Evolutionary conservation across 1,284 basidiomycete species (phyloP).

Genomic region (Tausonia pullulans): DNA sequence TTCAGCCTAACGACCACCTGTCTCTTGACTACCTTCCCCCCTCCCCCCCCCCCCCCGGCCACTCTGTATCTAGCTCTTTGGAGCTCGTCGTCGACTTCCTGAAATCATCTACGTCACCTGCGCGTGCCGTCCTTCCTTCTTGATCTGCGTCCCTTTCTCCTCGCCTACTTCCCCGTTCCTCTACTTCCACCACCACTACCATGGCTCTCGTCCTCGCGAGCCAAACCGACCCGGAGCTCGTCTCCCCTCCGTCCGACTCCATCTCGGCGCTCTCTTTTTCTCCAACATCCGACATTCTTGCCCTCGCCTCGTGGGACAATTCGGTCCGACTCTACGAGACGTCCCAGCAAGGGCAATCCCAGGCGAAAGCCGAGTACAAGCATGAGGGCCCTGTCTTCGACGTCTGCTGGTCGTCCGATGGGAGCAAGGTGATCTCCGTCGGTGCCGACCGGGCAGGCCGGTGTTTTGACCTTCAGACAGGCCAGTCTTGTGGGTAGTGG

Average conservation of each 20-base stretch:
- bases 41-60: too few relatives aligned
- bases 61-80: too few relatives aligned
- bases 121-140: not conserved
- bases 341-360: constrained; percentile 40
- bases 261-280: constrained; percentile 57
- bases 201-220: constrained; percentile 5
- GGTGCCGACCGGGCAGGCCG: constrained; percentile 74
- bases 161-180: not conserved
- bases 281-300: constrained; percentile 57
- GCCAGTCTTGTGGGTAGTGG: constrained; percentile 27
- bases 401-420: constrained; percentile 74
- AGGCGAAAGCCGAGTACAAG: constrained; percentile 69
- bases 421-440: constrained; percentile 66
- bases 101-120: too few relatives aligned
- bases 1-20: too few relatives aligned
- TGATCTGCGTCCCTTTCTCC: too few relatives aligned
- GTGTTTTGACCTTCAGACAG: constrained; percentile 68
- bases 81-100: too few relatives aligned
- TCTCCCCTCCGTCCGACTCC: constrained; percentile 58
- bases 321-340: constrained; percentile 52
- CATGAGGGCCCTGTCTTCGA: constrained; percentile 73
- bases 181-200: not conserved
- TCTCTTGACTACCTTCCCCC: too few relatives aligned
- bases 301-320: constrained; percentile 70
- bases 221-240: constrained; percentile 55